Base-by-base conservation (phyloP, 306 rosid genomes). In the Cucurbita maxima region DNA sequence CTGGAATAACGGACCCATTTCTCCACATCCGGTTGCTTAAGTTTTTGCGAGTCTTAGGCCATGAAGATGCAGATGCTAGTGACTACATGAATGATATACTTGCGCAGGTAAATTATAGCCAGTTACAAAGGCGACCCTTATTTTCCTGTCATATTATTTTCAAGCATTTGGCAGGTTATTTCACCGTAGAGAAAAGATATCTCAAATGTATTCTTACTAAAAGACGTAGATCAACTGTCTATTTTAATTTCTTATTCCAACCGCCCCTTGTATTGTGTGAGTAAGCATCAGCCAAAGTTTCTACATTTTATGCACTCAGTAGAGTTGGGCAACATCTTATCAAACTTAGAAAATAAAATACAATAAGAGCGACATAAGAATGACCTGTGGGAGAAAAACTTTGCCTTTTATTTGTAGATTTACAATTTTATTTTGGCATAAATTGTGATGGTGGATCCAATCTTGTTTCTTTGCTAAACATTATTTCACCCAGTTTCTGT, bases 1-100 rank as follows among this genome's bases (percentile, higher is more conserved):
- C 96, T 76, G 99, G 99, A 83, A 94, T 94, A 81, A 84, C 95
- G 0, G 99, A 94, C 76, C 99, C 99, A 71, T 94, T 94, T 86
- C 96, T 94, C 59, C 99, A 94, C 74, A 89, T 94, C 78, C 90
- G 96, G 77, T 80, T 94, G 88, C 88, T 94, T 81, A 89, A 75
- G 84, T 90, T 94, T 82, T 82, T 94, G 87, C 88, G 92, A 71
- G 91, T 83, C 73, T 79, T 94, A 84, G 99, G 99, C 75, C 96
- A 94, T 76, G 95, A 96, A 55, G 90, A 94, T 82, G 88, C 89
- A 30, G 96, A 91, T 82, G 92, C 92, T 77, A 94, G 97, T 77
- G 99, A 94, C 71, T 71, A 71, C 54, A 94, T 94, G 99, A 94
- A 91, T 84, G 99, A 94, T 86, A 89, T 94, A 86, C 99, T 94